Conservation (phyloP, 805 yeast genomes). For the Cyberlindnera samutprakarnensis region DNA sequence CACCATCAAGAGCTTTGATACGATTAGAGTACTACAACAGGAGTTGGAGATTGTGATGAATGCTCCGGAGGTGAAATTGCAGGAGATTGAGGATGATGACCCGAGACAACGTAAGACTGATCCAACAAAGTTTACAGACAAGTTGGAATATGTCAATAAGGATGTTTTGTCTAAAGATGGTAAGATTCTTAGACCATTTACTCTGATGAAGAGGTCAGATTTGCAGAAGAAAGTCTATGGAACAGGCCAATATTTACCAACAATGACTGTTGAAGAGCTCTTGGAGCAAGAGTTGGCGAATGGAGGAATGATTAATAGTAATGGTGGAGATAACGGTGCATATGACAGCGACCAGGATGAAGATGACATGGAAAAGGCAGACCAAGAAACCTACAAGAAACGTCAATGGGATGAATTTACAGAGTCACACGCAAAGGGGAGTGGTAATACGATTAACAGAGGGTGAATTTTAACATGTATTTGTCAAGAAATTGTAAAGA, state of each 20-base stretch:
- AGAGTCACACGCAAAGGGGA: slow-evolving; percentile 79
- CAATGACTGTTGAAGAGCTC: slow-evolving; percentile 91
- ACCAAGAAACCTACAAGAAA: slow-evolving; percentile 61
- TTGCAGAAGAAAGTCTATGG: slow-evolving; percentile 67
- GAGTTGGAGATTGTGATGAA: slow-evolving; percentile 58
- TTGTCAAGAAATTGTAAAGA: background rate
- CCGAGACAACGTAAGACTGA: slow-evolving; percentile 17
- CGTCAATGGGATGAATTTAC: slow-evolving; percentile 93
- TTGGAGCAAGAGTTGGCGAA: slow-evolving; percentile 77
- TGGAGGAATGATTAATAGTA: slow-evolving; percentile 65
- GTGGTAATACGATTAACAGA: slow-evolving; percentile 76
- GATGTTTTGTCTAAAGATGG: slow-evolving; percentile 66
- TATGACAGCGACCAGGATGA: slow-evolving; percentile 48
- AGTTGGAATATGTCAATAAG: slow-evolving; percentile 41
- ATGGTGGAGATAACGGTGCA: slow-evolving; percentile 31
- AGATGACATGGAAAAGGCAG: slow-evolving; percentile 53
- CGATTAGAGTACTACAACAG: slow-evolving; percentile 51
- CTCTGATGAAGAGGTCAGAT: slow-evolving; percentile 56
- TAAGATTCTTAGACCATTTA: slow-evolving; percentile 77
- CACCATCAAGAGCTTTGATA: slow-evolving; percentile 45
- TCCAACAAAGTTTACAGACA: slow-evolving; percentile 53
- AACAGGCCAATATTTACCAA: slow-evolving; percentile 87
- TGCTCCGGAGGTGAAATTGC: slow-evolving; percentile 29
- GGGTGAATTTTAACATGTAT: slow-evolving; percentile 29
- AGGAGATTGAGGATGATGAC: slow-evolving; percentile 13